A percentile compares a stretch with the other conserved stretches of the same genome.
phyloP scores from a whole-genome alignment of 768 basidiomycete genomes.

The Hygrophorus russula region DNA sequence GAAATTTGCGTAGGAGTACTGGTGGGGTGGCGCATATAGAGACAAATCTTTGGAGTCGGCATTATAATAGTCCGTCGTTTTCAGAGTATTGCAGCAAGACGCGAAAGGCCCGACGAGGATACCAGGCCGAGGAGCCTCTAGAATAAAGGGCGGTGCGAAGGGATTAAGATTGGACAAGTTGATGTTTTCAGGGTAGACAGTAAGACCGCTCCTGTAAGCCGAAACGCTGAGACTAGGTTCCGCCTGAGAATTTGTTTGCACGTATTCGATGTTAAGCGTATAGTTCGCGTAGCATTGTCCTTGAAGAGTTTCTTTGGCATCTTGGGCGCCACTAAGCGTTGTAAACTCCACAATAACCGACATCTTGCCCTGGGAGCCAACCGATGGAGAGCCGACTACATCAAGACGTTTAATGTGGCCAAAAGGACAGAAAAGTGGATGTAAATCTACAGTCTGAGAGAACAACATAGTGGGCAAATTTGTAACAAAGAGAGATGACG shows the following conservation, averaged over 20 bases:
- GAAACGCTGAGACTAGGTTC: background rate
- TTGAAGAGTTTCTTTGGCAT: conserved; percentile 51
- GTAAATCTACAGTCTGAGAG: conserved; percentile 51
- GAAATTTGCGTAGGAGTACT: background rate
- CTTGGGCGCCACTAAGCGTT: conserved; percentile 40
- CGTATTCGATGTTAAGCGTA: conserved; percentile 23
- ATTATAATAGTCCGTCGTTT: background rate
- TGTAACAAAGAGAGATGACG: conserved; percentile 45
- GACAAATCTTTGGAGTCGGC: background rate
- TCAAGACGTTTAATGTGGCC: conserved; percentile 56
- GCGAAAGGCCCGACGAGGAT: background rate
- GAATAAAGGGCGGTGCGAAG: conserved; percentile 2
- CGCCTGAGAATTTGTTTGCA: conserved; percentile 4
- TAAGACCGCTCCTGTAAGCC: no score
- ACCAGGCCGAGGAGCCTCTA: background rate
- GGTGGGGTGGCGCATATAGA: background rate
- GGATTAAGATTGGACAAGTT: conserved; percentile 4
- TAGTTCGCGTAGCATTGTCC: conserved; percentile 51
- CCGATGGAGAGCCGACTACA: conserved; percentile 27
- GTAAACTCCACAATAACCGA: conserved; percentile 59
- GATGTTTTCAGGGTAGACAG: background rate
- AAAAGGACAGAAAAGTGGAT: conserved; percentile 67
- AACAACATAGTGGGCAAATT: conserved; percentile 61
- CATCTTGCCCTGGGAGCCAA: conserved; percentile 23
- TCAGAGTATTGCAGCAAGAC: background rate